These are phyloP conservation scores for Botrytis byssoidea DNA, from an alignment of 2,329 filamentous ascomycete species.

Conservation along the genomic window DNA sequence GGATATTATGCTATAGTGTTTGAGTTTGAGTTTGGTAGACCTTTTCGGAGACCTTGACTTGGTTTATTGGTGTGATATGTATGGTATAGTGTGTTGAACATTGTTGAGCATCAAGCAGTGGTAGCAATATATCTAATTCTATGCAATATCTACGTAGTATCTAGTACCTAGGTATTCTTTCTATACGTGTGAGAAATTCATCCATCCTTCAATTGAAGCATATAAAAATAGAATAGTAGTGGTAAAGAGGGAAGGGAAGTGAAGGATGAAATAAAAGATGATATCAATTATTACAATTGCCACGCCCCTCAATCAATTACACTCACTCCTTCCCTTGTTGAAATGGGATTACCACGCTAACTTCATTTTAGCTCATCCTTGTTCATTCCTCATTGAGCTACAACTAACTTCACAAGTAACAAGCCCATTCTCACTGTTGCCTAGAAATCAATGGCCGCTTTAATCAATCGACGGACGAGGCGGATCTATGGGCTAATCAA, in stretches of 20 bases:
- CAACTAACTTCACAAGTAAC: not conserved
- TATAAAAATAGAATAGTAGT: not conserved
- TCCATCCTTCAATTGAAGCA: not conserved
- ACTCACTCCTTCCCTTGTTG: not conserved
- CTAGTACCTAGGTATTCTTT: not conserved
- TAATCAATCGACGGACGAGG: not conserved
- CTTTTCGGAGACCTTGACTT: not conserved
- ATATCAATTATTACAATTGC: not conserved
- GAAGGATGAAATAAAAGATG: not conserved
- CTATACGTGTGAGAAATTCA: not conserved
- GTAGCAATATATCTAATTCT: not conserved
- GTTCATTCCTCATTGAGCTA: not conserved
- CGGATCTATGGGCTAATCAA: not conserved
- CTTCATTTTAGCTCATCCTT: not conserved
- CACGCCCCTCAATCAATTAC: not conserved
- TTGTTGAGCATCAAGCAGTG: not conserved
- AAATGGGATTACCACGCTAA: not conserved
- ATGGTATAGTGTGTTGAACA: not conserved
- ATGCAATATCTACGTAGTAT: not conserved
- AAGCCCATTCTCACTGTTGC: constrained; percentile 8
- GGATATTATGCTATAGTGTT: not conserved
- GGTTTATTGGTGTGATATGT: too few relatives aligned
- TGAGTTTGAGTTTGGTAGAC: not conserved
- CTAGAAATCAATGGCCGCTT: constrained; percentile 7
- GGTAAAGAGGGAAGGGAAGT: not conserved